These are phyloP conservation scores for Syzygium aqueum DNA, from an alignment of 345 rosid species.

Conservation along the genomic window DNA sequence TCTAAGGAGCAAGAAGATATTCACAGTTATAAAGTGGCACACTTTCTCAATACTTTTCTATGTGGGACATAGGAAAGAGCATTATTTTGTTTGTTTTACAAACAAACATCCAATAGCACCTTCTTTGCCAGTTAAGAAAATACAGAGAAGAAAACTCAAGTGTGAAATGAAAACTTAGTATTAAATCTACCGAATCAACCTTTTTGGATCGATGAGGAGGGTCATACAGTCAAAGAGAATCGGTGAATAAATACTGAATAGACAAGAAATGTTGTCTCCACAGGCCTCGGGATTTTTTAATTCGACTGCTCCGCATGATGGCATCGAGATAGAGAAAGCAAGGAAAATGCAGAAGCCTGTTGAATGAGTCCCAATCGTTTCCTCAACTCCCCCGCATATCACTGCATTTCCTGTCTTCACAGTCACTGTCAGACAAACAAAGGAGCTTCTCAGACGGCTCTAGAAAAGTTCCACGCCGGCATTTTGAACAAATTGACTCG, in stretches of 20 bases:
- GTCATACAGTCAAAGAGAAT: background rate
- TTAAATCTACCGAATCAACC: background rate
- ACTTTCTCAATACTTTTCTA: too few species aligned
- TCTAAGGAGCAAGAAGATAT: too few species aligned
- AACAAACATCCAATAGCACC: too few species aligned
- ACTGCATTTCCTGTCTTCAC: background rate
- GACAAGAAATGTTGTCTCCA: background rate
- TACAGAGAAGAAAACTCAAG: background rate
- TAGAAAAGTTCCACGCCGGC: background rate
- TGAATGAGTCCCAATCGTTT: background rate
- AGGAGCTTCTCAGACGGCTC: background rate
- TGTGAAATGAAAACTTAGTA: background rate
- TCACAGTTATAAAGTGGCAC: too few species aligned
- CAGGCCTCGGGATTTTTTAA: background rate
- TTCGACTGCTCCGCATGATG: background rate
- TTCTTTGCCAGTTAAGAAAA: background rate
- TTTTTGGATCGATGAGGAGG: background rate
- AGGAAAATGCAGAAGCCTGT: background rate
- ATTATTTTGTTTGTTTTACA: too few species aligned
- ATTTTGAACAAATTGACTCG: too few species aligned
- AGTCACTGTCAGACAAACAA: background rate
- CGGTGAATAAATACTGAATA: background rate
- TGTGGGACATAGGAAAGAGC: too few species aligned
- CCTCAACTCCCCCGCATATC: background rate
- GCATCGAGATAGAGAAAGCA: background rate